Conservation (phyloP, 352 stramenopile genomes). For the Pythium apleroticum region DNA sequence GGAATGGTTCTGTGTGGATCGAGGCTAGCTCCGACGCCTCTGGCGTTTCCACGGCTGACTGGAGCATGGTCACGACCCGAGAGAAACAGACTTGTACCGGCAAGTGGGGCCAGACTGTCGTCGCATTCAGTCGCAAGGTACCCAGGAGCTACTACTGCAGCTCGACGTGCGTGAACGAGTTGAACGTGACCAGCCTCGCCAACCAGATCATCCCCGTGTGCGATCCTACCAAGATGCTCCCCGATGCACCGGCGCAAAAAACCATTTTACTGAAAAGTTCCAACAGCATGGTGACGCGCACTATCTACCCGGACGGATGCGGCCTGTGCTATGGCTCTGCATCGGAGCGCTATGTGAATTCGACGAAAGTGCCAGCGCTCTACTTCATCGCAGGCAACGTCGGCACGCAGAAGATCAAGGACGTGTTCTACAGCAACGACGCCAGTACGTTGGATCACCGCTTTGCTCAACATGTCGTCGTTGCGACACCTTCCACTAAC, state of each 20-base stretch:
- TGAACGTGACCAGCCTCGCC: conserved; percentile 42
- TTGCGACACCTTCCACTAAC: not conserved
- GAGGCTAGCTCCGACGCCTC: conserved; percentile 62
- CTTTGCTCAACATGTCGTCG: not conserved
- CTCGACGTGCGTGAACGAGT: conserved; percentile 44
- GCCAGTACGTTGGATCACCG: conserved; percentile 40
- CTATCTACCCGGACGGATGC: conserved; percentile 71
- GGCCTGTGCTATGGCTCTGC: conserved; percentile 46
- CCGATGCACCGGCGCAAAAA: conserved; percentile 33
- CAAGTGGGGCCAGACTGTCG: conserved; percentile 73
- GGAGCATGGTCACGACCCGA: conserved; percentile 59
- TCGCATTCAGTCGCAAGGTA: conserved; percentile 54
- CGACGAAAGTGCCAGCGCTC: conserved; percentile 54
- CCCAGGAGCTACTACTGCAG: conserved; percentile 57
- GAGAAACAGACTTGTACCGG: conserved; percentile 56
- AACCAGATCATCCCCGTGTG: conserved; percentile 71
- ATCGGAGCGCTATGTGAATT: conserved; percentile 53
- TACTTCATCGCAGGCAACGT: conserved; percentile 70
- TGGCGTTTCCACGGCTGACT: conserved; percentile 71
- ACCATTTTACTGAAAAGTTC: conserved; percentile 42
- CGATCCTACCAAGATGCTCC: conserved; percentile 33
- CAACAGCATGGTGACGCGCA: conserved; percentile 48
- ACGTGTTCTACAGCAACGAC: conserved; percentile 66
- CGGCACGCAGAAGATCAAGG: conserved; percentile 69
- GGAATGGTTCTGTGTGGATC: conserved; percentile 57